Evolutionary conservation across 2,329 filamentous ascomycete species (phyloP).

Genomic region (Trichoderma sp.): DNA sequence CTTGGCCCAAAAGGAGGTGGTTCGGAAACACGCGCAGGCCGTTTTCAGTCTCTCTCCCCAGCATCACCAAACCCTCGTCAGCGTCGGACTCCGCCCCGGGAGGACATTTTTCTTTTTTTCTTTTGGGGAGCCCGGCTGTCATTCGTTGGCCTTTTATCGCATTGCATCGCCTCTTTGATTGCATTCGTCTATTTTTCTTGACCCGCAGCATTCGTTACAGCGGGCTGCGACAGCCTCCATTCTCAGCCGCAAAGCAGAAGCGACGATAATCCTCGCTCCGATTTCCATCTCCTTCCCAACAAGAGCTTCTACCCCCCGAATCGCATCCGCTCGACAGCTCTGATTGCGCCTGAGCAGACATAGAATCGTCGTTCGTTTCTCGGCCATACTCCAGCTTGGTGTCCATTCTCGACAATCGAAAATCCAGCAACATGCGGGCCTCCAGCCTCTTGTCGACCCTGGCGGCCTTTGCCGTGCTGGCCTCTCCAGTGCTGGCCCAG

Average conservation of each 20-base stretch:
- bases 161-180: slow-evolving; percentile 1
- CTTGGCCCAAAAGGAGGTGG: slow-evolving; percentile 19
- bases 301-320: not conserved
- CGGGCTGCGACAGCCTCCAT: not conserved
- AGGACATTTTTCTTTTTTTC: not conserved
- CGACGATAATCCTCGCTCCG: not conserved
- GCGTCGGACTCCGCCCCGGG: not conserved
- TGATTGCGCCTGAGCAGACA: not conserved
- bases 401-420: not conserved
- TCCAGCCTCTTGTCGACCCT: slow-evolving; percentile 31
- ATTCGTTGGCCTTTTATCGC: slow-evolving; percentile 2
- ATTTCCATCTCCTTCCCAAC: not conserved
- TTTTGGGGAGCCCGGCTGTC: not conserved
- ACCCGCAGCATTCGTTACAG: not conserved
- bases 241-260: not conserved
- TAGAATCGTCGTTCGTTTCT: not conserved
- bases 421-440: slow-evolving; percentile 9
- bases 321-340: not conserved
- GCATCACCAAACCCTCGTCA: slow-evolving; percentile 9
- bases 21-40: slow-evolving; percentile 7
- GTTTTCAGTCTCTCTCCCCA: not conserved
- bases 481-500: slow-evolving; percentile 40
- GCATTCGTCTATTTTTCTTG: not conserved
- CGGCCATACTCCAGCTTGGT: not conserved
- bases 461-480: slow-evolving; percentile 35